These are phyloP conservation scores for Pleurotus ostreatus DNA, from an alignment of 768 basidiomycete genomes.

Conservation along the genomic window DNA sequence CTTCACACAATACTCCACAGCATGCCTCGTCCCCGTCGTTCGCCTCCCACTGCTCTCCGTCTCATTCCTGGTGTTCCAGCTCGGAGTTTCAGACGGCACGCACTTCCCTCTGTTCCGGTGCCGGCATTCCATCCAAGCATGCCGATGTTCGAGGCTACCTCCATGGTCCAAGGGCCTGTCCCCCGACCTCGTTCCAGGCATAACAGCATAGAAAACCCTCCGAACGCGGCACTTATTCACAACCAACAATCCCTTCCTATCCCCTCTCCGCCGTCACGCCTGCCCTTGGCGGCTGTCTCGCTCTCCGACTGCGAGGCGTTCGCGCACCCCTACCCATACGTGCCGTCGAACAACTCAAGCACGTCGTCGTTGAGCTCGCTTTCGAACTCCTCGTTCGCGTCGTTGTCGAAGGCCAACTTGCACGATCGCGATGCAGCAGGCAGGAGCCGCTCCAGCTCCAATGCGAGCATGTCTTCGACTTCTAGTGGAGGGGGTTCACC, in stretches of 20 bases:
- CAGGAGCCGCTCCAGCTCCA: neutral
- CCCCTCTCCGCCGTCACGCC: conserved; percentile 7
- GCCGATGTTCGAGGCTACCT: conserved; percentile 19
- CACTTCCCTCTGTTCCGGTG: conserved; percentile 60
- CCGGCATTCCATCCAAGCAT: conserved; percentile 40
- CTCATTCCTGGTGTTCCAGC: conserved; percentile 3
- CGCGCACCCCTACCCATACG: neutral
- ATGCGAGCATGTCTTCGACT: conserved; percentile 1
- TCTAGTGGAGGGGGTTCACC: conserved; percentile 7
- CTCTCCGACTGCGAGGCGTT: conserved; percentile 17
- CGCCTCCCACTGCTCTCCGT: conserved; percentile 3
- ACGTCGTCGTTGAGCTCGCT: neutral
- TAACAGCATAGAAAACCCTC: neutral
- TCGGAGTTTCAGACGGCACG: conserved; percentile 29
- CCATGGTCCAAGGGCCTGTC: neutral
- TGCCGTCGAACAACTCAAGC: conserved; percentile 1
- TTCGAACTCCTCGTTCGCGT: neutral
- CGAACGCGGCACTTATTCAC: neutral
- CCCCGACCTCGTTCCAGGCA: neutral
- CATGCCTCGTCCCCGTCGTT: conserved; percentile 6
- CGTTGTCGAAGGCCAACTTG: neutral
- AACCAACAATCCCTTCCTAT: neutral
- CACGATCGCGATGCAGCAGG: too few relatives aligned
- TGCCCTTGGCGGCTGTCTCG: conserved; percentile 20
- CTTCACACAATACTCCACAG: neutral